A percentile compares a stretch with the other conserved stretches of the same genome.
Evolutionary conservation across 1,139 yeast genomes (phyloP).

Genomic region (Spathaspora sp.): DNA sequence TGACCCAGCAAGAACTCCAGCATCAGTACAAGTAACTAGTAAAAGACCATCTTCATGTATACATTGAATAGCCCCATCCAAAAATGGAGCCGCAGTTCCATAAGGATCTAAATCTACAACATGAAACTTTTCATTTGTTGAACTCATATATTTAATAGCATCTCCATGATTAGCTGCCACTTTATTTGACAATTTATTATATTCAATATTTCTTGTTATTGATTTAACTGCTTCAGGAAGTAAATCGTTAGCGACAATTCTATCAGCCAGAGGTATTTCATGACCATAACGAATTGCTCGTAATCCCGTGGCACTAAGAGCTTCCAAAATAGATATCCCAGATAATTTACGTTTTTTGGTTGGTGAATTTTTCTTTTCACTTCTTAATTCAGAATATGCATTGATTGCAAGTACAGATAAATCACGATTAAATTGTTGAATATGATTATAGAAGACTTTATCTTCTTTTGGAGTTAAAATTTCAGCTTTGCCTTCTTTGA

Average conservation of each 20-base stretch:
- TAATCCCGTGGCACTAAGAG: slow-evolving; percentile 91
- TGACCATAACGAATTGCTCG: slow-evolving; percentile 91
- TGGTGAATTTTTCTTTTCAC: slow-evolving; percentile 15
- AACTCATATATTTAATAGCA: slow-evolving; percentile 75
- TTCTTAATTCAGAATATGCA: slow-evolving; percentile 69
- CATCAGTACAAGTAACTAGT: slow-evolving; percentile 92
- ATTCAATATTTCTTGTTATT: slow-evolving; percentile 67
- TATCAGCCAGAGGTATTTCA: slow-evolving; percentile 74
- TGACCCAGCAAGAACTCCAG: slow-evolving; percentile 92
- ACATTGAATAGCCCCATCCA: slow-evolving; percentile 85
- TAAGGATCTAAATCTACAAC: slow-evolving; percentile 94
- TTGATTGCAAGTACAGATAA: slow-evolving; percentile 79
- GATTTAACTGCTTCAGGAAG: slow-evolving; percentile 84
- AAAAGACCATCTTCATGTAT: slow-evolving; percentile 80
- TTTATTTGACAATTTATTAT: slow-evolving; percentile 53
- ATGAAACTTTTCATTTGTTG: slow-evolving; percentile 55
- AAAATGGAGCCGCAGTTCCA: slow-evolving; percentile 94
- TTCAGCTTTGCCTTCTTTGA: slow-evolving; percentile 79
- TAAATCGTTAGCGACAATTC: slow-evolving; percentile 85
- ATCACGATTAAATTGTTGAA: slow-evolving; percentile 95
- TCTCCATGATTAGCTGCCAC: slow-evolving; percentile 78
- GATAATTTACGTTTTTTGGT: slow-evolving; percentile 21
- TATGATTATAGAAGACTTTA: slow-evolving; percentile 91
- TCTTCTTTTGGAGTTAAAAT: slow-evolving; percentile 75
- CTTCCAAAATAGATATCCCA: slow-evolving; percentile 69